Conservation (phyloP, 495 filamentous ascomycete genomes). For the Bathelium albidoporum region DNA sequence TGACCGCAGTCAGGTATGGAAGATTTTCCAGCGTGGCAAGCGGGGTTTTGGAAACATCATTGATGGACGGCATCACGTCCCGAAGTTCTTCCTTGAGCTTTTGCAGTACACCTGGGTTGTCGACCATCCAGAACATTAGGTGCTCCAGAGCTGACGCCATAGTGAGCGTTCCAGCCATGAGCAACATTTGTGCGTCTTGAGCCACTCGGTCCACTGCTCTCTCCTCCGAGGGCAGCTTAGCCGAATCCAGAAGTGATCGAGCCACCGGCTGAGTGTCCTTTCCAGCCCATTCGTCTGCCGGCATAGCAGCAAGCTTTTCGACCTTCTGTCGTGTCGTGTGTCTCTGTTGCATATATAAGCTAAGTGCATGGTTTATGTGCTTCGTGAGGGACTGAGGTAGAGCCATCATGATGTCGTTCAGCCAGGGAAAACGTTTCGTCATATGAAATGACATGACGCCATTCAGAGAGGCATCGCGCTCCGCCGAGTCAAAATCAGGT, state of each 20-base stretch:
- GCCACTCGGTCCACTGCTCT: conserved; percentile 29
- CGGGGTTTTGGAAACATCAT: neutral
- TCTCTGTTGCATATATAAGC: neutral
- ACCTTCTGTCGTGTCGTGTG: neutral
- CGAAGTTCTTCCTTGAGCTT: neutral
- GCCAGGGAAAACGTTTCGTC: neutral
- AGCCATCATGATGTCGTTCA: neutral
- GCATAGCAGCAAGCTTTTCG: neutral
- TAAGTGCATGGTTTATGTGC: neutral
- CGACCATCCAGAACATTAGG: neutral
- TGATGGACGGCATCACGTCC: neutral
- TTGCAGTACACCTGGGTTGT: neutral
- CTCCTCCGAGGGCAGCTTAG: conserved; percentile 7
- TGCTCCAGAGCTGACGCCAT: conserved; percentile 10
- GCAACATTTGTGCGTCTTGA: conserved; percentile 8
- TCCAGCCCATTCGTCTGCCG: neutral
- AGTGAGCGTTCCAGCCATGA: conserved; percentile 13
- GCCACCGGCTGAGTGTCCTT: conserved; percentile 11
- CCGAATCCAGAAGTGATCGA: conserved; percentile 10
- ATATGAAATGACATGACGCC: neutral
- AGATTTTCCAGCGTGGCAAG: conserved; percentile 6
- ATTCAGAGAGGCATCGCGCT: neutral
- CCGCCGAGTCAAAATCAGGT: neutral
- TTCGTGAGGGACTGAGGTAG: neutral
- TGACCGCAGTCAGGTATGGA: conserved; percentile 28